These are phyloP conservation scores for Penicillium longicatenatum DNA, from an alignment of 495 filamentous ascomycete genomes.

Conservation along the genomic window DNA sequence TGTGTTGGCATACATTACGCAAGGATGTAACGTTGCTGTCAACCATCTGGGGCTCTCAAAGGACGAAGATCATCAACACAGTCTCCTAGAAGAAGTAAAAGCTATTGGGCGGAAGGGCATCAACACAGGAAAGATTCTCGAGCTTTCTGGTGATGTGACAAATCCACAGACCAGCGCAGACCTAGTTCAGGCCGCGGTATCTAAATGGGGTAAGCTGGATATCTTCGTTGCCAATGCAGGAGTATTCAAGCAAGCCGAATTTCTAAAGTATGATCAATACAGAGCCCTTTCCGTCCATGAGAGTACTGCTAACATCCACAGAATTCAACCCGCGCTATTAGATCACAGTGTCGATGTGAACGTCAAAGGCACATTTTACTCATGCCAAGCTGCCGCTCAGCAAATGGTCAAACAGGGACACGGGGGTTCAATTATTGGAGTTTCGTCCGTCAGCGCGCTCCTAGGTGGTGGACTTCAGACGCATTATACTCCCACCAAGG, in stretches of 20 bases:
- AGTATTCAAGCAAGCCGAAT: conserved; percentile 77
- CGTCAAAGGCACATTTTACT: conserved; percentile 72
- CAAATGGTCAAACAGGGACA: conserved; percentile 36
- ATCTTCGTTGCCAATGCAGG: conserved; percentile 83
- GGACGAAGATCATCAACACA: conserved; percentile 47
- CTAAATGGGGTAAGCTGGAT: conserved; percentile 61
- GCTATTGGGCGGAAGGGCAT: conserved; percentile 41
- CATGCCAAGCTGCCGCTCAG: conserved; percentile 50
- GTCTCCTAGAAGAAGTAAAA: conserved; percentile 49
- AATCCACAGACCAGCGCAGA: conserved; percentile 54
- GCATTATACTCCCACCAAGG: conserved; percentile 51
- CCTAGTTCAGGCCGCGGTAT: conserved; percentile 55
- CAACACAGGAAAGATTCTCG: conserved; percentile 54
- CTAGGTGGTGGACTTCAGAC: conserved; percentile 33
- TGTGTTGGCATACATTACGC: conserved; percentile 57
- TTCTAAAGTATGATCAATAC: conserved; percentile 56
- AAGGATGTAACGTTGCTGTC: conserved; percentile 64
- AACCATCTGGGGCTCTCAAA: conserved; percentile 62
- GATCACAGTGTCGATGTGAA: conserved; percentile 49
- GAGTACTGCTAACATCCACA: conserved; percentile 12
- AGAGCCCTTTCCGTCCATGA: background rate
- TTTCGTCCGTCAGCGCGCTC: conserved; percentile 46
- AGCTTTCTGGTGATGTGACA: conserved; percentile 62
- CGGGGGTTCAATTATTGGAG: conserved; percentile 51
- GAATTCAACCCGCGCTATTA: conserved; percentile 40